Conservation (phyloP, 1,139 yeast genomes). For the Entelexis sorbosivorans region DNA sequence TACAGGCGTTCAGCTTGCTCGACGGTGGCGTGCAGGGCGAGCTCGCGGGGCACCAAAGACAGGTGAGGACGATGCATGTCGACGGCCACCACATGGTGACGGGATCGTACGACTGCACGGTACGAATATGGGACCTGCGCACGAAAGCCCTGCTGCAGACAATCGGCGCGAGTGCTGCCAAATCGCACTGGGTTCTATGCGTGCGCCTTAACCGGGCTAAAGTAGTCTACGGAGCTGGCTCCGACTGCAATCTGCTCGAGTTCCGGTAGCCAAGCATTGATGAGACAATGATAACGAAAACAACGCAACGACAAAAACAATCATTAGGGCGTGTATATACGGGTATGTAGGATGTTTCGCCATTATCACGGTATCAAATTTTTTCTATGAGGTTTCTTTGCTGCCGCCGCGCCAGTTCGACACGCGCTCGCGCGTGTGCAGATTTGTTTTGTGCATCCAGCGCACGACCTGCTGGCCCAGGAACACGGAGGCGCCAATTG, state of each 20-base stretch:
- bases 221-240: constrained; percentile 1
- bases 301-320: not conserved
- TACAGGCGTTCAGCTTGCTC: constrained; percentile 30
- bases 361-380: not conserved
- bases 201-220: not conserved
- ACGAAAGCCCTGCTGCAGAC: constrained; percentile 25
- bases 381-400: not conserved
- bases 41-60: constrained; percentile 27
- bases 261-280: not conserved
- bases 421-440: constrained; percentile 18
- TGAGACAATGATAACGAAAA: not conserved
- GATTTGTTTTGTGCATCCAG: constrained; percentile 22
- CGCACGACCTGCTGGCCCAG: constrained; percentile 36
- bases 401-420: constrained; percentile 1
- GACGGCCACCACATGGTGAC: constrained; percentile 27
- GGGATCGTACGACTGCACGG: constrained; percentile 33
- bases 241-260: not conserved
- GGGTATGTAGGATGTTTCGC: too few relatives aligned
- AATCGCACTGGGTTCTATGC: not conserved
- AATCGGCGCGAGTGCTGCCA: constrained; percentile 10
- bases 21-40: constrained; percentile 9
- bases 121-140: constrained; percentile 32
- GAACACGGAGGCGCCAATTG: constrained; percentile 62
- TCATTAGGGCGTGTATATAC: too few relatives aligned
- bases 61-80: constrained; percentile 30